Evolutionary conservation across 2,329 filamentous ascomycete genomes (phyloP).

Genomic region (Ceratocystis smalleyi): DNA sequence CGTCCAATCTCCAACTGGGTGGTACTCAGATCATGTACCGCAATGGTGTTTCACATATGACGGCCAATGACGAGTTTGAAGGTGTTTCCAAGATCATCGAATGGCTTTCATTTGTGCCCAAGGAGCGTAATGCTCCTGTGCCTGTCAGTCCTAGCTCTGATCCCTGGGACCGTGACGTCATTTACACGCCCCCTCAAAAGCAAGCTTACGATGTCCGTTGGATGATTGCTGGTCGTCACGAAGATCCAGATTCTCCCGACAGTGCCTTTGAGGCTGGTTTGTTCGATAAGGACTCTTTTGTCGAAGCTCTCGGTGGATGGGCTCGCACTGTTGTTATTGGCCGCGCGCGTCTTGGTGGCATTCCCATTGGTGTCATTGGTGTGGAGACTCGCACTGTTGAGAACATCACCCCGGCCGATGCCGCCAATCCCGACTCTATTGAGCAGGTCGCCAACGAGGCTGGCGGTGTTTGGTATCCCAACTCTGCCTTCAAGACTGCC

Average conservation of each 20-base stretch:
- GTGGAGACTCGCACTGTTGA: constrained; percentile 93
- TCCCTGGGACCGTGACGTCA: constrained; percentile 81
- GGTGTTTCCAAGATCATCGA: constrained; percentile 96
- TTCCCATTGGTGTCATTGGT: constrained; percentile 94
- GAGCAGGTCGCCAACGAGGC: constrained; percentile 91
- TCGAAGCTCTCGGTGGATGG: constrained; percentile 93
- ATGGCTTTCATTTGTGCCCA: constrained; percentile 94
- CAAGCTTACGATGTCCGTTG: constrained; percentile 84
- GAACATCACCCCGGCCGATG: constrained; percentile 91
- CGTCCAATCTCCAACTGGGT: constrained; percentile 95
- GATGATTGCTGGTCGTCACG: constrained; percentile 65
- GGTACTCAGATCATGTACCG: constrained; percentile 99
- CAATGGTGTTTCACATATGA: constrained; percentile 99
- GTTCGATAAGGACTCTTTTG: constrained; percentile 93
- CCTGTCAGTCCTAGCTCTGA: constrained; percentile 81
- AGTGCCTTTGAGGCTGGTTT: constrained; percentile 64
- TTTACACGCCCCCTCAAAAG: constrained; percentile 67
- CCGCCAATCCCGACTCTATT: constrained; percentile 94
- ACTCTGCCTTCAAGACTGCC: constrained; percentile 98
- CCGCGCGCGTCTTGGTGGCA: constrained; percentile 88
- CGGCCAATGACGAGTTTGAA: constrained; percentile 90
- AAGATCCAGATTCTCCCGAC: constrained; percentile 46
- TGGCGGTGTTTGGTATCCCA: constrained; percentile 98
- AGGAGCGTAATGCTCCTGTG: constrained; percentile 83
- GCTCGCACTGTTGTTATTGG: constrained; percentile 92